phyloP scores from a whole-genome alignment of 331 rosid genomes.

The Cydonia oblonga region DNA sequence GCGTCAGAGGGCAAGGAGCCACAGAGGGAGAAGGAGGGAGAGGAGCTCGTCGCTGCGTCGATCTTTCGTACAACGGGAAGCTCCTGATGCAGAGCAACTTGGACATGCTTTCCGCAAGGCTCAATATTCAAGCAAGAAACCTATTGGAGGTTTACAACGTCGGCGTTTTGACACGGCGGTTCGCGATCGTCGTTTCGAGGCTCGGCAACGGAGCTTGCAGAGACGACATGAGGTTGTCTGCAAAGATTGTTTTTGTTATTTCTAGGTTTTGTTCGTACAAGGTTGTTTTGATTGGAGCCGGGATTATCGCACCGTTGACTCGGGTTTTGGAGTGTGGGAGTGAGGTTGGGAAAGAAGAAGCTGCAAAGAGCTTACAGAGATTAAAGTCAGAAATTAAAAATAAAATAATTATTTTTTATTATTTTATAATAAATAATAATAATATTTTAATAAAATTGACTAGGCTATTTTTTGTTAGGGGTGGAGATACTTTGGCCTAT shows the following conservation, averaged over 20 bases:
- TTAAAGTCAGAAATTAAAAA: too few relatives aligned
- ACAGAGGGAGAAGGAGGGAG: too few relatives aligned
- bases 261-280: too few relatives aligned
- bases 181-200: constrained; percentile 60
- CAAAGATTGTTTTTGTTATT: constrained; percentile 22
- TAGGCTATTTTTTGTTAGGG: too few relatives aligned
- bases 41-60: constrained; percentile 70
- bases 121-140: constrained; percentile 42
- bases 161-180: constrained; percentile 36
- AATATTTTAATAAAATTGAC: too few relatives aligned
- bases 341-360: constrained; percentile 18
- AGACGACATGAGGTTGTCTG: constrained; percentile 64
- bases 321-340: too few relatives aligned
- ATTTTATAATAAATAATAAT: too few relatives aligned
- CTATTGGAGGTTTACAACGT: constrained; percentile 41
- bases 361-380: constrained; percentile 40
- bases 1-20: too few relatives aligned
- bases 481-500: too few relatives aligned
- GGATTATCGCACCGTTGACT: too few relatives aligned
- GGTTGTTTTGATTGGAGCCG: too few relatives aligned
- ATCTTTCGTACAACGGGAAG: constrained; percentile 76
- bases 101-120: constrained; percentile 44
- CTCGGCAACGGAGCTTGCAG: constrained; percentile 60
- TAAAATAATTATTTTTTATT: too few relatives aligned
- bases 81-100: constrained; percentile 92